A percentile compares a stretch with the other conserved stretches of the same genome.
Evolutionary conservation across 2,329 filamentous ascomycete species (phyloP).

Genomic region (Fusarium tuaranense): DNA sequence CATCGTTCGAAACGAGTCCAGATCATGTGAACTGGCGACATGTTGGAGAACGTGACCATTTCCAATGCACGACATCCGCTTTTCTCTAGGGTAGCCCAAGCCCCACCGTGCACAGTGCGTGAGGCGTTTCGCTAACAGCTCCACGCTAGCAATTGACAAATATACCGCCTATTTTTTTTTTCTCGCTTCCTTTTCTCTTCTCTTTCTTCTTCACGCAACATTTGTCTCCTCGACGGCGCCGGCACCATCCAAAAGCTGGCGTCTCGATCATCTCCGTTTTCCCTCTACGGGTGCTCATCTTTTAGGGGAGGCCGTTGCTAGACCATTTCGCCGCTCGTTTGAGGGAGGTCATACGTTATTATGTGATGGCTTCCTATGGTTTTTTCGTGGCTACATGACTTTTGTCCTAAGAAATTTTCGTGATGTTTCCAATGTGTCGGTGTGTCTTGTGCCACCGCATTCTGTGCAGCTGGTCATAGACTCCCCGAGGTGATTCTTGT

Average conservation of each 20-base stretch:
- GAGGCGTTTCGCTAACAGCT: slow-evolving; percentile 16
- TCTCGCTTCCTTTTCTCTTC: neutral
- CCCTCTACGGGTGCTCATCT: slow-evolving; percentile 39
- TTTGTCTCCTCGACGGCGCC: slow-evolving; percentile 41
- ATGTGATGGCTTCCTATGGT: slow-evolving; percentile 59
- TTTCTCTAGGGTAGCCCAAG: neutral
- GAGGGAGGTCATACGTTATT: slow-evolving; percentile 56
- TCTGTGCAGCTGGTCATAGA: neutral
- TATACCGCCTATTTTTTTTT: slow-evolving; percentile 13
- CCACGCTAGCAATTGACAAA: slow-evolving; percentile 22
- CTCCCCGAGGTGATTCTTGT: neutral
- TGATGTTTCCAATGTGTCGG: slow-evolving; percentile 3
- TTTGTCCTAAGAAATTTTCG: neutral
- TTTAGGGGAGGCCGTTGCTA: slow-evolving; percentile 48
- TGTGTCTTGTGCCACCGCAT: neutral
- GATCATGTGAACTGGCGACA: neutral
- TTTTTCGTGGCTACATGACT: slow-evolving; percentile 55
- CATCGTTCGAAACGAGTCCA: neutral
- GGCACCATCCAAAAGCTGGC: slow-evolving; percentile 41
- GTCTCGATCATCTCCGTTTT: slow-evolving; percentile 36
- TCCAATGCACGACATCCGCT: neutral
- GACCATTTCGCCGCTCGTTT: slow-evolving; percentile 56
- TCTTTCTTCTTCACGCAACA: slow-evolving; percentile 48
- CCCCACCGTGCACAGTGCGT: slow-evolving; percentile 8
- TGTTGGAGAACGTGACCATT: neutral